Evolutionary conservation across 2,329 filamentous ascomycete genomes (phyloP).

Genomic region (Amauroascus niger): DNA sequence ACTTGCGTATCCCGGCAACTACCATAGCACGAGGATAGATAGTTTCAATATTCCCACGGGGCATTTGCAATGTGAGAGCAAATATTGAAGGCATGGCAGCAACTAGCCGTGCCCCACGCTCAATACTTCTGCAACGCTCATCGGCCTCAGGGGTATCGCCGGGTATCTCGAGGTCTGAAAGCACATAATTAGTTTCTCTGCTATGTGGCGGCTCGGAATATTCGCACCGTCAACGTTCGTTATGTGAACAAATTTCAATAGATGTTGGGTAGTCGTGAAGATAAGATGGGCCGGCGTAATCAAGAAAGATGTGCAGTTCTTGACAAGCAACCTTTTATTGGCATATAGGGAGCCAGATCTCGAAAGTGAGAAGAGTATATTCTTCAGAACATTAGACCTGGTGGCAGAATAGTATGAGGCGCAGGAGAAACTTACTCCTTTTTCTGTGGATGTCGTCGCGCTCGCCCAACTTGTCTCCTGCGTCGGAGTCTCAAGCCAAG

Average conservation of each 20-base stretch:
- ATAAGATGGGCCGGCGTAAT: slow-evolving; percentile 74
- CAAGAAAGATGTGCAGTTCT: slow-evolving; percentile 86
- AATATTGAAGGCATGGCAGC: slow-evolving; percentile 84
- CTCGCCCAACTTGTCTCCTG: slow-evolving; percentile 34
- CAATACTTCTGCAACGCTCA: slow-evolving; percentile 83
- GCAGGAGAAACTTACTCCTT: slow-evolving; percentile 32
- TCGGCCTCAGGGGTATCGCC: slow-evolving; percentile 83
- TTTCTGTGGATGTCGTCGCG: slow-evolving; percentile 29
- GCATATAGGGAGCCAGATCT: slow-evolving; percentile 69
- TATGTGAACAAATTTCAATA: slow-evolving; percentile 89
- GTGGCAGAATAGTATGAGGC: neutral
- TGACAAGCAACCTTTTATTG: slow-evolving; percentile 61
- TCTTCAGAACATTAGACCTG: slow-evolving; percentile 26
- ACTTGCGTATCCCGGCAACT: slow-evolving; percentile 72
- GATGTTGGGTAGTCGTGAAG: slow-evolving; percentile 83
- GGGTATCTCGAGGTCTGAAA: slow-evolving; percentile 66
- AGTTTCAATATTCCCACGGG: slow-evolving; percentile 87
- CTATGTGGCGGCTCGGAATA: neutral
- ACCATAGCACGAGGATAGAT: slow-evolving; percentile 90
- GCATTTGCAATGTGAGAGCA: slow-evolving; percentile 84
- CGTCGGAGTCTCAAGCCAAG: slow-evolving; percentile 28
- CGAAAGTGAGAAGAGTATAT: slow-evolving; percentile 56
- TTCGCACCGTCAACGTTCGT: slow-evolving; percentile 52
- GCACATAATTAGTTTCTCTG: neutral
- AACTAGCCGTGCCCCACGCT: slow-evolving; percentile 76